phyloP scores from a whole-genome alignment of 2,329 filamentous ascomycete genomes.

The Coniochaeta sp. region DNA sequence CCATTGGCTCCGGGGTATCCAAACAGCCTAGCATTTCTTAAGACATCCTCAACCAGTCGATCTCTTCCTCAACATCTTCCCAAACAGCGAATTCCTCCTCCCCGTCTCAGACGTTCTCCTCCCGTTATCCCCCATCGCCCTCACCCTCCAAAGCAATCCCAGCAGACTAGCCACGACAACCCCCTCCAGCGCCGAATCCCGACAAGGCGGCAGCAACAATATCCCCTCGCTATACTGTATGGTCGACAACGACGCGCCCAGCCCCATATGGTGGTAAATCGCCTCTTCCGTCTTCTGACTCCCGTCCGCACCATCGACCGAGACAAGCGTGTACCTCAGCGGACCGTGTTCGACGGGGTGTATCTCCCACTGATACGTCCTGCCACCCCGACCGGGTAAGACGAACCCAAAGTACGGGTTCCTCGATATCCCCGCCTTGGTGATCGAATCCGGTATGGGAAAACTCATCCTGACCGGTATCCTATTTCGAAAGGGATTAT shows the following conservation, averaged over 20 bases:
- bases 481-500: not conserved
- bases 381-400: not conserved
- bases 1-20: too few species aligned
- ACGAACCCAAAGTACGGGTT: not conserved
- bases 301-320: not conserved
- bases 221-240: not conserved
- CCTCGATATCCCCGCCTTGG: not conserved
- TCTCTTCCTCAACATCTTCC: not conserved
- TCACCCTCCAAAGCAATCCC: not conserved
- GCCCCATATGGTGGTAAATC: not conserved
- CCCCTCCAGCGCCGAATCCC: not conserved
- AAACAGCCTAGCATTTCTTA: too few species aligned
- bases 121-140: not conserved
- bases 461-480: not conserved
- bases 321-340: not conserved
- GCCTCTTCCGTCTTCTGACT: not conserved
- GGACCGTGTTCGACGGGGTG: not conserved
- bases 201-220: not conserved
- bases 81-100: not conserved
- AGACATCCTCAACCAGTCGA: not conserved
- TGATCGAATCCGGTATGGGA: not conserved
- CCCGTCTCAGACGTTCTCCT: not conserved
- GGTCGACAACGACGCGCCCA: not conserved
- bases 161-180: not conserved
- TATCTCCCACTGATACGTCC: not conserved